A percentile compares a stretch with the other conserved stretches of the same genome.
Conservation (phyloP, 495 filamentous ascomycete genomes). For the Aspergillus kassunensis region DNA sequence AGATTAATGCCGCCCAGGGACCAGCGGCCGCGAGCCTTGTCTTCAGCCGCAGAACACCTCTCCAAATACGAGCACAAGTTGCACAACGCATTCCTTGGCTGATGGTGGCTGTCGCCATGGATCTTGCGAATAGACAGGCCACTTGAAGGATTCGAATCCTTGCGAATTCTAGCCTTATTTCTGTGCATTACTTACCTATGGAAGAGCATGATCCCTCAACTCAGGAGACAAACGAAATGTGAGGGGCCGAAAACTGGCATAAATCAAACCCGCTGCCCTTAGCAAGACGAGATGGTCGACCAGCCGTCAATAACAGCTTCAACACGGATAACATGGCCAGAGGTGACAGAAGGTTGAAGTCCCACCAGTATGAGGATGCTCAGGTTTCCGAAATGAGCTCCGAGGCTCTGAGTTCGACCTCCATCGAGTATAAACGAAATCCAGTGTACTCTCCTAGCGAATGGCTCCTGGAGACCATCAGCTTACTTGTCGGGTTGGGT, state of each 20-base stretch:
- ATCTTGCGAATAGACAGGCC: not conserved
- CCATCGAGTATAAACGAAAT: conserved; percentile 20
- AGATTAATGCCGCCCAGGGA: no score
- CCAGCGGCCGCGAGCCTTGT: no score
- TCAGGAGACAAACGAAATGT: not conserved
- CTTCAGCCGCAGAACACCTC: no score
- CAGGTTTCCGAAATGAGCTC: conserved; percentile 8
- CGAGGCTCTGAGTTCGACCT: conserved; percentile 2
- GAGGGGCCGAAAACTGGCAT: not conserved
- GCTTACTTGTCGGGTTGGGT: conserved; percentile 12
- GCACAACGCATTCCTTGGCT: no score
- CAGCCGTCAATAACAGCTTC: no score
- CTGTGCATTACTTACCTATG: no score
- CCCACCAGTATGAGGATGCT: conserved; percentile 8
- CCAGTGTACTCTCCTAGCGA: conserved; percentile 16
- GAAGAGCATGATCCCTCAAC: no score
- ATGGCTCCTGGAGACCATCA: conserved; percentile 19
- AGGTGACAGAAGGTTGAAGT: conserved; percentile 5
- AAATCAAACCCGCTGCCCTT: not conserved
- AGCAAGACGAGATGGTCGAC: no score
- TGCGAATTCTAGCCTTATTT: not conserved
- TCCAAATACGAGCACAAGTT: no score
- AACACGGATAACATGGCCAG: conserved; percentile 16
- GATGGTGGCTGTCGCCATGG: not conserved
- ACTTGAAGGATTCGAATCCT: conserved; percentile 5